phyloP scores from a whole-genome alignment of 1,139 yeast species.

The Hanseniaspora sp. region DNA sequence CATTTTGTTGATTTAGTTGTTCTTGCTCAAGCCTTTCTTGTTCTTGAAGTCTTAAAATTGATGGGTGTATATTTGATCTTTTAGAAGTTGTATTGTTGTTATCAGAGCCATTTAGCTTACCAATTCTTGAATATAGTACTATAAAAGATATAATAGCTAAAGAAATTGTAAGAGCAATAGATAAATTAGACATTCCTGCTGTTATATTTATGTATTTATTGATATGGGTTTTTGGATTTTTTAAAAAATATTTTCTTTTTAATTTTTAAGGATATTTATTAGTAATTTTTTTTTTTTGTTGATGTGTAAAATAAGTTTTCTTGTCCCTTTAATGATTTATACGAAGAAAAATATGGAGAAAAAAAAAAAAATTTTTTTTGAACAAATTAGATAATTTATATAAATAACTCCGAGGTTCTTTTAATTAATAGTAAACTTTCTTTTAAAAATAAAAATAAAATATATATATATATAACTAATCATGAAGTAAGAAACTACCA shows the following conservation, averaged over 20 bases:
- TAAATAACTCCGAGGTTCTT: neutral
- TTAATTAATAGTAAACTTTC: too few species aligned
- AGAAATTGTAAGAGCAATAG: neutral
- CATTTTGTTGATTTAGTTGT: neutral
- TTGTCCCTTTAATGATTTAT: too few species aligned
- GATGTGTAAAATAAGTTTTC: too few species aligned
- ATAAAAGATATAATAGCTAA: neutral
- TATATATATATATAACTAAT: neutral
- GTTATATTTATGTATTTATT: neutral
- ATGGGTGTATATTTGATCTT: conserved; percentile 9
- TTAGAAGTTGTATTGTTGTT: neutral
- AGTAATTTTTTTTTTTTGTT: too few species aligned
- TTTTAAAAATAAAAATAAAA: neutral
- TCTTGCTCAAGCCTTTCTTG: neutral
- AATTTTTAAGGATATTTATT: too few species aligned
- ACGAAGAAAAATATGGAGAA: neutral
- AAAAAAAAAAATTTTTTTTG: neutral
- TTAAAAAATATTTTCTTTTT: too few species aligned
- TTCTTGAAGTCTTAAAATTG: conserved; percentile 8
- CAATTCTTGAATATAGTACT: neutral
- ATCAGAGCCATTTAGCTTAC: neutral
- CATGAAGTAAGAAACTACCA: conserved; percentile 6
- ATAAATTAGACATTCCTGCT: neutral
- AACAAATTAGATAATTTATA: neutral
- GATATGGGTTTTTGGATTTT: neutral